Evolutionary conservation across 2,329 filamentous ascomycete species (phyloP).

Genomic region (Penicillium thymicola): DNA sequence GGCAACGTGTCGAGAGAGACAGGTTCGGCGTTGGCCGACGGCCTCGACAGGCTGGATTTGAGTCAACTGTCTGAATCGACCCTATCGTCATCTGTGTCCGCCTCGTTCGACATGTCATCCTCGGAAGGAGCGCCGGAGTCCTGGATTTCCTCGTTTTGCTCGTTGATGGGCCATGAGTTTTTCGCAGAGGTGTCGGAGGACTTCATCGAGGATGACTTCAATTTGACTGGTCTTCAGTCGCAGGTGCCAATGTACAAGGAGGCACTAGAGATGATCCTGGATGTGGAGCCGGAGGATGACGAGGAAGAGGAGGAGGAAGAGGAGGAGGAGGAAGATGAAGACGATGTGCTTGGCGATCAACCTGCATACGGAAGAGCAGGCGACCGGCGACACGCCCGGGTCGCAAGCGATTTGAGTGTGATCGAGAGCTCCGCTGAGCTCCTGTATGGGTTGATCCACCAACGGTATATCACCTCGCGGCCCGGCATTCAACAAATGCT

Average conservation of each 20-base stretch:
- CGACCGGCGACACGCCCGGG: slow-evolving; percentile 76
- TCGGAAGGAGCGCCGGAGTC: slow-evolving; percentile 65
- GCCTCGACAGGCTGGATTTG: slow-evolving; percentile 48
- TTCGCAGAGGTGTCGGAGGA: slow-evolving; percentile 98
- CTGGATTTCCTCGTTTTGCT: slow-evolving; percentile 98
- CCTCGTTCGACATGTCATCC: slow-evolving; percentile 45
- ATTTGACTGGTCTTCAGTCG: slow-evolving; percentile 88
- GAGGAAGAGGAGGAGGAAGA: slow-evolving; percentile 64
- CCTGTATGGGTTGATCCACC: slow-evolving; percentile 96
- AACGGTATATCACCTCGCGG: slow-evolving; percentile 94
- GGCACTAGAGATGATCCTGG: slow-evolving; percentile 97
- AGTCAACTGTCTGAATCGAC: slow-evolving; percentile 46
- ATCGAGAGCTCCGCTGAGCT: slow-evolving; percentile 98
- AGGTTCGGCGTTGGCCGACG: slow-evolving; percentile 46
- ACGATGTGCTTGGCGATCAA: slow-evolving; percentile 60
- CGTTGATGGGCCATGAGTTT: slow-evolving; percentile 92
- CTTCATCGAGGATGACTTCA: slow-evolving; percentile 99
- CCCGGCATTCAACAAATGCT: slow-evolving; percentile 98
- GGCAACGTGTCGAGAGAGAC: slow-evolving; percentile 47
- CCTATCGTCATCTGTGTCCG: slow-evolving; percentile 37
- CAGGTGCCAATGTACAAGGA: slow-evolving; percentile 99
- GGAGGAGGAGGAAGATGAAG: slow-evolving; percentile 67
- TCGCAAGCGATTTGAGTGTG: slow-evolving; percentile 88
- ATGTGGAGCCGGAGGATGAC: slow-evolving; percentile 91
- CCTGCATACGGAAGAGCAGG: slow-evolving; percentile 49